These are phyloP conservation scores for Globisporangium abappressorium DNA, from an alignment of 352 stramenopile genomes.

Conservation along the genomic window DNA sequence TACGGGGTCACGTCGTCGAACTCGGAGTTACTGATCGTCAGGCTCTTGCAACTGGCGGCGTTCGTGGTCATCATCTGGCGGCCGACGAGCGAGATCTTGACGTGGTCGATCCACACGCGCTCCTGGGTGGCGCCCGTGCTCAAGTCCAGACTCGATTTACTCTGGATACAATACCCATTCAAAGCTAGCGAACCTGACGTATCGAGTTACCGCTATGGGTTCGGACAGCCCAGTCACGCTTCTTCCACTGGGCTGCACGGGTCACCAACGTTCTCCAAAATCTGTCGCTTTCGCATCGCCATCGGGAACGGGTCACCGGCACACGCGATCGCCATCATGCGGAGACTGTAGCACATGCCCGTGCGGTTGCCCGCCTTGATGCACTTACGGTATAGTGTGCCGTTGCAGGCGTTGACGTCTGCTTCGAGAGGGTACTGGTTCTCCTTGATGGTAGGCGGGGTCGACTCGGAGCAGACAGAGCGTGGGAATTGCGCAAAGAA, in stretches of 20 bases:
- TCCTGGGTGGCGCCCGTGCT: conserved; percentile 19
- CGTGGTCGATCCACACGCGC: conserved; percentile 41
- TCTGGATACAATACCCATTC: too few species aligned
- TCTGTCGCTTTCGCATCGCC: conserved; percentile 4
- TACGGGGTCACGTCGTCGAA: conserved; percentile 31
- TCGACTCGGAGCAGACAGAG: neutral
- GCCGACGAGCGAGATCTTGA: conserved; percentile 26
- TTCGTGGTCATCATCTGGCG: conserved; percentile 35
- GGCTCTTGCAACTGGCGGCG: conserved; percentile 23
- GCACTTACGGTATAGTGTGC: conserved; percentile 36
- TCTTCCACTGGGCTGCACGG: neutral
- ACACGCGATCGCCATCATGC: conserved; percentile 10
- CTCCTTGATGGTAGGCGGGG: neutral
- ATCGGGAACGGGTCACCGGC: neutral
- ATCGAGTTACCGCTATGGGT: too few species aligned
- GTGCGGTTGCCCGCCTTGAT: conserved; percentile 4
- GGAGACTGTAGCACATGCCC: conserved; percentile 29
- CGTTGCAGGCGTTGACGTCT: conserved; percentile 32
- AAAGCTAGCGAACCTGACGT: too few species aligned
- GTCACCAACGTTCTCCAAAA: neutral
- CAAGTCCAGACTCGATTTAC: neutral
- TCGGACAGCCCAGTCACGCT: neutral
- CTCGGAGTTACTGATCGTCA: conserved; percentile 38
- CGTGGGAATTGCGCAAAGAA: neutral
- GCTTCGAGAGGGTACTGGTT: conserved; percentile 3